Evolutionary conservation across 306 rosid species (phyloP).

Genomic region (Rubus idaeus): DNA sequence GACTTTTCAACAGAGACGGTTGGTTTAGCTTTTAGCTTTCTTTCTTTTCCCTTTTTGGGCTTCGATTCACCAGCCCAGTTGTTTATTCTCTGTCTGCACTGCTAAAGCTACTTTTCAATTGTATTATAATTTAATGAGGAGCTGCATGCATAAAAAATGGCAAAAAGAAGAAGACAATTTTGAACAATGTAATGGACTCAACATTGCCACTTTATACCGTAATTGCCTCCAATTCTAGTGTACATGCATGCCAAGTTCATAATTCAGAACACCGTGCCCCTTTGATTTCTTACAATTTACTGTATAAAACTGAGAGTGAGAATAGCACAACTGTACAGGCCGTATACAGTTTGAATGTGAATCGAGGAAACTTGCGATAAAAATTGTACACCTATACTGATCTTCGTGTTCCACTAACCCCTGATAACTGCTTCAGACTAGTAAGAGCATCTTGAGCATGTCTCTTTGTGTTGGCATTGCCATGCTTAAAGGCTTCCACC

Average conservation of each 20-base stretch:
- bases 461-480: conserved; percentile 42
- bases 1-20: neutral
- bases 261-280: neutral
- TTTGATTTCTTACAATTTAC: neutral
- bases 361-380: no score
- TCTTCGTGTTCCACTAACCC: conserved; percentile 32
- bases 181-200: neutral
- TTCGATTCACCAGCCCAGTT: neutral
- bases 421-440: conserved; percentile 47
- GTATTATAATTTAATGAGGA: neutral
- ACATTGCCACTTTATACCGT: no score
- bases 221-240: no score
- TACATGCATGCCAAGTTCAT: no score
- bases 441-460: conserved; percentile 52
- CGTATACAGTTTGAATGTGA: neutral
- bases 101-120: neutral
- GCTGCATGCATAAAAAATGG: neutral
- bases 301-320: neutral
- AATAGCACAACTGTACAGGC: neutral
- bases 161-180: neutral
- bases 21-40: neutral
- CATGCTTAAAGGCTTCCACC: conserved; percentile 55
- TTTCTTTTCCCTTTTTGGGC: neutral
- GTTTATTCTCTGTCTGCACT: no score
- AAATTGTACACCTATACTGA: neutral